Conservation (phyloP, 257 asterid genomes). For the Solanum commersonii region DNA sequence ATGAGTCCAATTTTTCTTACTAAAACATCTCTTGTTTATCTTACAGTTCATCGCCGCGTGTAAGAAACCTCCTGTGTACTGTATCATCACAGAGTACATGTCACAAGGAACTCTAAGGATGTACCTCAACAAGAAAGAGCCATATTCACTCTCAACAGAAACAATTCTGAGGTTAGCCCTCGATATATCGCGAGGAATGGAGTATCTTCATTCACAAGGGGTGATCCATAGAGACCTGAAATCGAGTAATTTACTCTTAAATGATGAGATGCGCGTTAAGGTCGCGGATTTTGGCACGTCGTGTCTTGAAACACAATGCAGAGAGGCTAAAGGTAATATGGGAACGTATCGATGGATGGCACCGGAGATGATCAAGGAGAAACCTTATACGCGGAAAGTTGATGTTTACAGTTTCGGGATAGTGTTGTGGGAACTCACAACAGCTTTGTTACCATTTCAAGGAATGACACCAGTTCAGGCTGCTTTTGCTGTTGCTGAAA, state of each 20-base stretch:
- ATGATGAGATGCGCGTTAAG: slow-evolving; percentile 25
- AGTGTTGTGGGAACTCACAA: slow-evolving; percentile 53
- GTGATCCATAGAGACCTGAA: slow-evolving; percentile 33
- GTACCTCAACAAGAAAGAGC: slow-evolving; percentile 39
- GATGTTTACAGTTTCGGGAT: slow-evolving; percentile 68
- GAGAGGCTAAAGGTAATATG: slow-evolving; percentile 24
- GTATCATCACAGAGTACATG: slow-evolving; percentile 38
- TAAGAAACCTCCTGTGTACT: slow-evolving; percentile 34
- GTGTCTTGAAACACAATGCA: slow-evolving; percentile 25
- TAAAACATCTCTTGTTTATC: background rate
- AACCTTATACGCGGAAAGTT: slow-evolving; percentile 45
- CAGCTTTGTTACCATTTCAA: slow-evolving; percentile 57
- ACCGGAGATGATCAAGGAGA: slow-evolving; percentile 51
- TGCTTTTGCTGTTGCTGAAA: slow-evolving; percentile 53
- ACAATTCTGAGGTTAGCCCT: slow-evolving; percentile 33
- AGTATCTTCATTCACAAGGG: slow-evolving; percentile 30
- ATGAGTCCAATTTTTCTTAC: background rate
- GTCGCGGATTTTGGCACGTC: slow-evolving; percentile 30
- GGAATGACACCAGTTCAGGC: slow-evolving; percentile 64
- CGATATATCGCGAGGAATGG: slow-evolving; percentile 36
- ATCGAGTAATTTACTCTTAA: slow-evolving; percentile 19
- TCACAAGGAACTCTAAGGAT: slow-evolving; percentile 35
- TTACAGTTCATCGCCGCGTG: slow-evolving; percentile 30
- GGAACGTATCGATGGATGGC: slow-evolving; percentile 46
- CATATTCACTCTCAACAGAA: slow-evolving; percentile 29